A percentile compares a stretch with the other conserved stretches of the same genome.
Evolutionary conservation across 2,329 filamentous ascomycete genomes (phyloP).

Genomic region (Cercospora berteroae): DNA sequence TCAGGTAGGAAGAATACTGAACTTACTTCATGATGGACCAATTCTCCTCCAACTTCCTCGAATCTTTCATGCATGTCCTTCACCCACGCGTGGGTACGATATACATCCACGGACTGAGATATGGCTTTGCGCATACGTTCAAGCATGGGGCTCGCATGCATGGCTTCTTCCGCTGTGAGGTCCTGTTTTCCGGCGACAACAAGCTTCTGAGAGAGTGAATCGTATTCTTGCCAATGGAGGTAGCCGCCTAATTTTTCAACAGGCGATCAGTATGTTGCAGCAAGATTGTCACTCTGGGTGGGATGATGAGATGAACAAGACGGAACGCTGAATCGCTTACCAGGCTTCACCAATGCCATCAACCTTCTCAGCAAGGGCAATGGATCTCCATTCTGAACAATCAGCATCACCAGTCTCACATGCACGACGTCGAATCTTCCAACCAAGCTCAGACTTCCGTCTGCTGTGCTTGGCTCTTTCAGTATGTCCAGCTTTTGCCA

Average conservation of each 20-base stretch:
- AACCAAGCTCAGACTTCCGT: not conserved
- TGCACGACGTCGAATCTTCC: conserved; percentile 28
- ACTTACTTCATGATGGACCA: conserved; percentile 11
- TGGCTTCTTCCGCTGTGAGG: not conserved
- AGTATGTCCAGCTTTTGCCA: conserved; percentile 22
- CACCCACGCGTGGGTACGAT: conserved; percentile 10
- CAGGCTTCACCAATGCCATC: conserved; percentile 24
- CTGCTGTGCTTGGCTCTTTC: conserved; percentile 7
- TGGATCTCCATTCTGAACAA: conserved; percentile 25
- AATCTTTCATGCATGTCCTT: conserved; percentile 11
- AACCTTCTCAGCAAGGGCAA: conserved; percentile 24
- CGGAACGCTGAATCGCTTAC: not conserved
- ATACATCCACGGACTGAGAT: not conserved
- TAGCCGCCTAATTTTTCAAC: conserved; percentile 15
- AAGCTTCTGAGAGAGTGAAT: conserved; percentile 14
- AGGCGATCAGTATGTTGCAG: not conserved
- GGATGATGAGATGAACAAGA: not conserved
- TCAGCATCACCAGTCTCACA: conserved; percentile 25
- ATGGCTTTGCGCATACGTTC: not conserved
- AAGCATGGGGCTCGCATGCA: not conserved
- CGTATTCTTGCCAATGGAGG: conserved; percentile 30
- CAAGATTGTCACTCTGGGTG: not conserved
- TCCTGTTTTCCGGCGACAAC: not conserved
- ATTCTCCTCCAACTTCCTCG: conserved; percentile 9
- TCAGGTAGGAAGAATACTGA: not conserved